Conservation (phyloP, 495 filamentous ascomycete genomes). For the Thermochaetoides thermophila region DNA sequence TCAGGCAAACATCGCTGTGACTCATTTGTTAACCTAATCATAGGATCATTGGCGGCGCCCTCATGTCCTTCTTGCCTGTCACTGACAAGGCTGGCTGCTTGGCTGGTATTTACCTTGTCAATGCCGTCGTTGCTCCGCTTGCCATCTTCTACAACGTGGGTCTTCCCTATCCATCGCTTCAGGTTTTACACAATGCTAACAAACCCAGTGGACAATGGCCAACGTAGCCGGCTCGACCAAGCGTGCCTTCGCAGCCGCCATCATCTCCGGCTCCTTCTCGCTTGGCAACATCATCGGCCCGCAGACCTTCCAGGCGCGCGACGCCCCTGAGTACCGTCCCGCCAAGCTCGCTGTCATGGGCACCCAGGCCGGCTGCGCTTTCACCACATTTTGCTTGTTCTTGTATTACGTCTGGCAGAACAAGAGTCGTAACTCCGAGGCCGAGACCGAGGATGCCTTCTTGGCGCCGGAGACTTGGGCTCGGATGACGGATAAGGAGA, state of each 20-base stretch:
- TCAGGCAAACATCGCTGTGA: not conserved
- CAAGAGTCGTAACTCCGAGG: slow-evolving; percentile 15
- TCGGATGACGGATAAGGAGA: slow-evolving; percentile 24
- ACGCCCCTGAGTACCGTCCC: slow-evolving; percentile 45
- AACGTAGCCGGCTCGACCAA: slow-evolving; percentile 26
- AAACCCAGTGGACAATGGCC: slow-evolving; percentile 19
- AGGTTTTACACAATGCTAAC: not conserved
- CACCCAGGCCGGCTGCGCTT: slow-evolving; percentile 20
- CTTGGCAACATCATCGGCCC: slow-evolving; percentile 55
- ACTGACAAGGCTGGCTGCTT: slow-evolving; percentile 35
- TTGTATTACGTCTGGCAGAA: slow-evolving; percentile 25
- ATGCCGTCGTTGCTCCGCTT: slow-evolving; percentile 39
- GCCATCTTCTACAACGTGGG: slow-evolving; percentile 27
- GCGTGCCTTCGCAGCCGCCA: slow-evolving; percentile 29
- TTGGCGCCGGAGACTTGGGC: slow-evolving; percentile 21
- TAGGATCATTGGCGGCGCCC: slow-evolving; percentile 38
- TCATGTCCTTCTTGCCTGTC: slow-evolving; percentile 43
- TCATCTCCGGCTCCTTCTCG: slow-evolving; percentile 44
- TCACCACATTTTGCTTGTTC: slow-evolving; percentile 20
- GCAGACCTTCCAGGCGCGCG: slow-evolving; percentile 46
- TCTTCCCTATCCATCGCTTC: not conserved
- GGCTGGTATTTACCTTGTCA: slow-evolving; percentile 50
- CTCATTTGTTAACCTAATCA: not conserved
- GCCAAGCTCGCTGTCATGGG: slow-evolving; percentile 45
- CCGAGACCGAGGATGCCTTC: slow-evolving; percentile 16